Percentiles rank a stretch among this genome's conserved stretches.
Evolutionary conservation across 2,329 filamentous ascomycete species (phyloP).

Genomic region (Aspergillus intermedius): DNA sequence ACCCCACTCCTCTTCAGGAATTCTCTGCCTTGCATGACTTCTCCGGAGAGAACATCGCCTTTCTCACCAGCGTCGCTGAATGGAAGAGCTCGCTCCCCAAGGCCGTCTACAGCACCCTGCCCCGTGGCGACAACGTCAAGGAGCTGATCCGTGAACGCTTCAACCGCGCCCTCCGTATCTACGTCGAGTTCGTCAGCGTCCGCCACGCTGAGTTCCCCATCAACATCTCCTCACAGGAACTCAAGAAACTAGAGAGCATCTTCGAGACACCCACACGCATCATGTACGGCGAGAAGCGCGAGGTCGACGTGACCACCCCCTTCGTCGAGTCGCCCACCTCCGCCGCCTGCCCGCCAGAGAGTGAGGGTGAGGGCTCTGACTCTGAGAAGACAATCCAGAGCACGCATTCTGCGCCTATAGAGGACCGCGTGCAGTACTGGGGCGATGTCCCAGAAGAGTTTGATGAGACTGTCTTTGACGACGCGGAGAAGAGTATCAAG

Average conservation of each 20-base stretch:
- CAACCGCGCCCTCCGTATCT: constrained; percentile 55
- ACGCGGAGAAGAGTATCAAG: constrained; percentile 55
- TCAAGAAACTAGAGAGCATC: constrained; percentile 48
- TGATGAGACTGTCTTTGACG: constrained; percentile 50
- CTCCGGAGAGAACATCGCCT: constrained; percentile 65
- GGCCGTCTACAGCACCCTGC: constrained; percentile 12
- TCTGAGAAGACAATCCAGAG: constrained; percentile 13
- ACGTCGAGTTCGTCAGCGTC: constrained; percentile 54
- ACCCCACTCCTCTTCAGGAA: constrained; percentile 54
- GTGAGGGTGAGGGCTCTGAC: not conserved
- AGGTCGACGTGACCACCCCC: constrained; percentile 33
- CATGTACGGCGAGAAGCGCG: constrained; percentile 38
- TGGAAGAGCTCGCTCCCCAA: constrained; percentile 44
- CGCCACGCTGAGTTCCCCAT: constrained; percentile 60
- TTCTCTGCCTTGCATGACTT: constrained; percentile 63
- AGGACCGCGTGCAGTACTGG: constrained; percentile 26
- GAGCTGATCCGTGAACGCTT: constrained; percentile 46
- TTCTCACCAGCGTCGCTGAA: constrained; percentile 52
- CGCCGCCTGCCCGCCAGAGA: constrained; percentile 8
- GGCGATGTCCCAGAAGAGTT: constrained; percentile 42
- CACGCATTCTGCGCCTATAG: constrained; percentile 10
- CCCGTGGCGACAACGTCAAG: constrained; percentile 18
- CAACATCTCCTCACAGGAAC: constrained; percentile 56
- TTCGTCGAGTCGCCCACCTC: constrained; percentile 21
- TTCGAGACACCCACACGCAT: constrained; percentile 50